Evolutionary conservation across 2,329 filamentous ascomycete genomes (phyloP).

Genomic region (Aspergillus brunneoviolaceus): DNA sequence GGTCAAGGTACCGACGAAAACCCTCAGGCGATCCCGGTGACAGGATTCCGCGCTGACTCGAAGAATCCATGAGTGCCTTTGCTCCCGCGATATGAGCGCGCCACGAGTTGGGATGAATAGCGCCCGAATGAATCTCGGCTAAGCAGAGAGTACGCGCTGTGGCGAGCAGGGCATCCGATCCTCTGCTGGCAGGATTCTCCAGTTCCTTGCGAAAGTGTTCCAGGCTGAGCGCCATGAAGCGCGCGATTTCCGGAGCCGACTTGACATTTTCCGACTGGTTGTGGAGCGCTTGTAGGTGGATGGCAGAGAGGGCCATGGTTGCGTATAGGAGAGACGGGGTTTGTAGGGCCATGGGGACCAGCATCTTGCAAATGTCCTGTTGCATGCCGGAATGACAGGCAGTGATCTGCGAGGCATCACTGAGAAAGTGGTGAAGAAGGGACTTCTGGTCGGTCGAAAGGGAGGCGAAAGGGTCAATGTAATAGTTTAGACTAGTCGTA

Average conservation of each 20-base stretch:
- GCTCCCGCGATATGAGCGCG: slow-evolving; percentile 46
- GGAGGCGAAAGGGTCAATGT: slow-evolving; percentile 40
- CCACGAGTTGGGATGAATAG: slow-evolving; percentile 43
- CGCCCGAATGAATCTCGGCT: slow-evolving; percentile 45
- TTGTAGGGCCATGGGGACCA: slow-evolving; percentile 46
- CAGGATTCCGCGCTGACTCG: slow-evolving; percentile 19
- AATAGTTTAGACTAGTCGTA: slow-evolving; percentile 24
- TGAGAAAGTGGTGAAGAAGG: slow-evolving; percentile 43
- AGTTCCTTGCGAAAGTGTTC: slow-evolving; percentile 44
- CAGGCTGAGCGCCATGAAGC: slow-evolving; percentile 42
- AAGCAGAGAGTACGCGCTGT: slow-evolving; percentile 46
- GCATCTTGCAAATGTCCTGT: slow-evolving; percentile 43
- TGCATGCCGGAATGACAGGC: slow-evolving; percentile 44
- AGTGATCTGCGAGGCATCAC: slow-evolving; percentile 43
- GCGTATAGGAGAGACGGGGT: slow-evolving; percentile 45
- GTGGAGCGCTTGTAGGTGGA: slow-evolving; percentile 41
- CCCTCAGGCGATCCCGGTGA: slow-evolving; percentile 29
- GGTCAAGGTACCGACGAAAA: slow-evolving; percentile 40
- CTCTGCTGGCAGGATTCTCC: slow-evolving; percentile 31
- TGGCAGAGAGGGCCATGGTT: slow-evolving; percentile 44
- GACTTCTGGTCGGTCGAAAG: slow-evolving; percentile 37
- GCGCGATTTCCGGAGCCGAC: slow-evolving; percentile 38
- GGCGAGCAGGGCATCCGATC: slow-evolving; percentile 39
- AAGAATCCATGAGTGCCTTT: slow-evolving; percentile 37
- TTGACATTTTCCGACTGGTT: slow-evolving; percentile 39